phyloP scores from a whole-genome alignment of 75 land plant species.

The Pseudotsuga menziesii region DNA sequence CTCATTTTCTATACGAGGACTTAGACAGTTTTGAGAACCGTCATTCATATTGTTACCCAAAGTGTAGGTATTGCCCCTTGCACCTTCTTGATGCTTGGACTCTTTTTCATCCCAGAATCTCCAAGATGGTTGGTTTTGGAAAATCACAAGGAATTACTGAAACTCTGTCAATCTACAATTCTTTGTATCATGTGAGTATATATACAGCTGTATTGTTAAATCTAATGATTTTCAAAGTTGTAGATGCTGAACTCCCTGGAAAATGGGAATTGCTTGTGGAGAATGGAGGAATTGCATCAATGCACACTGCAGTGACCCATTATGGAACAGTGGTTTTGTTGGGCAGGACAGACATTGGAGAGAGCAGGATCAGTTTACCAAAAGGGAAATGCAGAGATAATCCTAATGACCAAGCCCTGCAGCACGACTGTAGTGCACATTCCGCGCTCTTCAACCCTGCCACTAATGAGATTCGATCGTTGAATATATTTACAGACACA shows the following conservation, averaged over 20 bases:
- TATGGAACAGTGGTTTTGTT: constrained; percentile 42
- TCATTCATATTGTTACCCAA: too few relatives aligned
- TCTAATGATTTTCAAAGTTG: not conserved
- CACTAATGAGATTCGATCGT: constrained; percentile 32
- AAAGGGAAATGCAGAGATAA: constrained; percentile 24
- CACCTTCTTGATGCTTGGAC: too few relatives aligned
- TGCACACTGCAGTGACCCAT: constrained; percentile 54
- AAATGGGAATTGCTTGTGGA: constrained; percentile 34
- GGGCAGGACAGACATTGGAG: constrained; percentile 52
- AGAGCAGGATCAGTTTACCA: constrained; percentile 29
- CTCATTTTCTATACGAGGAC: too few relatives aligned
- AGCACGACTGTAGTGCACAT: constrained; percentile 55
- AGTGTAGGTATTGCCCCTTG: too few relatives aligned
- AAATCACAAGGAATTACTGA: too few relatives aligned
- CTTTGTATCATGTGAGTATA: too few relatives aligned
- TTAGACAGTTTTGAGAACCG: too few relatives aligned
- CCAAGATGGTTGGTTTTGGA: too few relatives aligned
- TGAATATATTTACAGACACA: constrained; percentile 43
- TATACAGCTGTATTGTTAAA: not conserved
- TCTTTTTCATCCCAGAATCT: too few relatives aligned
- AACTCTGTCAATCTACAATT: too few relatives aligned
- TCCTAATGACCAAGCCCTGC: constrained; percentile 21
- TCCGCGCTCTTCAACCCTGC: constrained; percentile 43
- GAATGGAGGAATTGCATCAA: constrained; percentile 52
- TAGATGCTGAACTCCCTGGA: constrained; percentile 14